Conservation (phyloP, 768 basidiomycete genomes). For the Hirschioporus abietinus region DNA sequence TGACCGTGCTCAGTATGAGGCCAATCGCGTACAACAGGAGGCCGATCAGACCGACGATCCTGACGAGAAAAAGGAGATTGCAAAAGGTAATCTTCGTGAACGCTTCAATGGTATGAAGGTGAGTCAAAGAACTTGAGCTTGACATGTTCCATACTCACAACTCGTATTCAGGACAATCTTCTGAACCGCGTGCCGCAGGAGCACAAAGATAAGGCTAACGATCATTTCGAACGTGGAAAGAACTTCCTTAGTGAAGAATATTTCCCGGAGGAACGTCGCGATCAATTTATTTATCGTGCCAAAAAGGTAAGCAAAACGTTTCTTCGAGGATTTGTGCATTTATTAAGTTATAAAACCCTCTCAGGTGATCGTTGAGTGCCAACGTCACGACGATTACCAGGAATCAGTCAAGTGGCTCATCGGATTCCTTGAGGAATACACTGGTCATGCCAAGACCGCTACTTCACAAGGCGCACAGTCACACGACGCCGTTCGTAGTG, state of each 20-base stretch:
- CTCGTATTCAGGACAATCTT: slow-evolving; percentile 30
- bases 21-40: not conserved
- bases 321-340: not conserved
- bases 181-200: slow-evolving; percentile 61
- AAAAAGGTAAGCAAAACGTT: slow-evolving; percentile 62
- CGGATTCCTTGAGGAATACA: slow-evolving; percentile 56
- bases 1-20: slow-evolving; percentile 6
- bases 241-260: slow-evolving; percentile 75
- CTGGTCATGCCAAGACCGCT: slow-evolving; percentile 40
- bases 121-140: not conserved
- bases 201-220: slow-evolving; percentile 52
- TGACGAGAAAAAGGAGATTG: slow-evolving; percentile 18
- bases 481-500: slow-evolving; percentile 24
- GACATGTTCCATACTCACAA: not conserved
- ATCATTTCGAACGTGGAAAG: slow-evolving; percentile 53
- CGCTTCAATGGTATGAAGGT: slow-evolving; percentile 24
- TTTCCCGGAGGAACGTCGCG: slow-evolving; percentile 86
- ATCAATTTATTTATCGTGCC: slow-evolving; percentile 87
- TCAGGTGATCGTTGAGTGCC: slow-evolving; percentile 83
- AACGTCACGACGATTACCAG: slow-evolving; percentile 89
- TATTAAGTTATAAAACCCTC: slow-evolving; percentile 5
- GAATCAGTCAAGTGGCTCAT: slow-evolving; percentile 74
- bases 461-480: slow-evolving; percentile 28
- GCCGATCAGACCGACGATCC: slow-evolving; percentile 13
- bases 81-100: slow-evolving; percentile 23